Conservation (phyloP, 352 stramenopile species). For the Pythium coloratum region DNA sequence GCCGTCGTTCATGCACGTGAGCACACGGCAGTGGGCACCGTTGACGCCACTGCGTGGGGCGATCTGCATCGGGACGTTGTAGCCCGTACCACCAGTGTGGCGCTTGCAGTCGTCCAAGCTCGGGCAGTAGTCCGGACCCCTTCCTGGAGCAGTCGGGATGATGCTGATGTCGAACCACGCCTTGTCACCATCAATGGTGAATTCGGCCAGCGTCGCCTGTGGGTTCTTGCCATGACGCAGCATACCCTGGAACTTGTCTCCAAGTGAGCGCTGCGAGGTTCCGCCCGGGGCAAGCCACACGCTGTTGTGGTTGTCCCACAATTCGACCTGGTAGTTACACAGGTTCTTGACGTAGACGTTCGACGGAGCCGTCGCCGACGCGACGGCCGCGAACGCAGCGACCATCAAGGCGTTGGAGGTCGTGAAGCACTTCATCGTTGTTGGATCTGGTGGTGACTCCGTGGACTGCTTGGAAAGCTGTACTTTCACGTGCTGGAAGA, state of each 20-base stretch:
- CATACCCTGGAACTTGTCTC: slow-evolving; percentile 18
- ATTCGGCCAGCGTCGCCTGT: slow-evolving; percentile 35
- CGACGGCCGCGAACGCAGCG: slow-evolving; percentile 6
- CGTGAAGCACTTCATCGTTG: slow-evolving; percentile 19
- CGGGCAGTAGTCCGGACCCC: slow-evolving; percentile 26
- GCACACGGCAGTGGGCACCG: slow-evolving; percentile 27
- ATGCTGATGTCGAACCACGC: slow-evolving; percentile 30
- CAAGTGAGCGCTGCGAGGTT: too few relatives aligned
- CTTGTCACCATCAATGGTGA: slow-evolving; percentile 10
- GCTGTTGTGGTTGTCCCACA: slow-evolving; percentile 29
- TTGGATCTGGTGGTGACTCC: too few relatives aligned
- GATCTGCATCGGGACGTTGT: slow-evolving; percentile 34
- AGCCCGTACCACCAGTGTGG: slow-evolving; percentile 25
- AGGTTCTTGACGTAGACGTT: slow-evolving; percentile 31
- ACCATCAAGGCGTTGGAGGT: slow-evolving; percentile 12
- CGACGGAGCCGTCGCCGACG: neutral
- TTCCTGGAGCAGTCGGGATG: neutral
- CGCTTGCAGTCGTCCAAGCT: slow-evolving; percentile 31
- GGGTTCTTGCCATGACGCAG: slow-evolving; percentile 24
- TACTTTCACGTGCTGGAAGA: neutral
- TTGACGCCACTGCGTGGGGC: slow-evolving; percentile 12
- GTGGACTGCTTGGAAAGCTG: neutral
- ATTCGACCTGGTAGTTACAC: slow-evolving; percentile 22
- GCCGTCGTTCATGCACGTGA: slow-evolving; percentile 33
- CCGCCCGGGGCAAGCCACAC: too few relatives aligned